Conservation (phyloP, 2,329 filamentous ascomycete genomes). For the Ophiostoma ips region DNA sequence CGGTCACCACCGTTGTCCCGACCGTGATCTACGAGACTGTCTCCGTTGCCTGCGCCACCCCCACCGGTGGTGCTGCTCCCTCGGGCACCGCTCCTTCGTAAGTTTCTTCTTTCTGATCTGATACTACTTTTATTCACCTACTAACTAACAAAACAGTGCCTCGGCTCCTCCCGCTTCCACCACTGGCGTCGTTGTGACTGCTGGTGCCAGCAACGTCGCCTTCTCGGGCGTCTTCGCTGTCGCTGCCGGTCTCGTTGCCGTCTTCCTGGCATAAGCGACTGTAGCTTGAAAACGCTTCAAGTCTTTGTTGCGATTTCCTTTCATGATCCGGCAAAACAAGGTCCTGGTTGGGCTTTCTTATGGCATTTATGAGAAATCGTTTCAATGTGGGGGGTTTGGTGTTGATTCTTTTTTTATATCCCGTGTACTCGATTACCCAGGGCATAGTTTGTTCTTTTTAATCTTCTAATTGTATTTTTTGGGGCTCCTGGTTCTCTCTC, state of each 20-base stretch:
- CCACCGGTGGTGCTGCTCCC: conserved; percentile 13
- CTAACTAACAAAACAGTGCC: conserved; percentile 11
- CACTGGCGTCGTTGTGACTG: conserved; percentile 28
- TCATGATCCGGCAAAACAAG: conserved; percentile 24
- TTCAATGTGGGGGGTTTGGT: conserved; percentile 16
- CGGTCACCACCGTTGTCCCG: conserved; percentile 41
- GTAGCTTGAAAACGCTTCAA: not conserved
- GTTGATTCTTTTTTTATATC: conserved; percentile 18
- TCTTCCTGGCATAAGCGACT: conserved; percentile 37
- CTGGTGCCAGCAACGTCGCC: conserved; percentile 37
- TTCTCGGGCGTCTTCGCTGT: conserved; percentile 42
- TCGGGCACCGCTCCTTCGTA: conserved; percentile 20
- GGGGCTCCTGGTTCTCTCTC: conserved; percentile 7
- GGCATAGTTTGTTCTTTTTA: conserved; percentile 21
- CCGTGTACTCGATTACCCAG: conserved; percentile 7
- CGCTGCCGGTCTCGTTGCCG: conserved; percentile 38
- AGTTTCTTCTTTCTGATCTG: conserved; percentile 15
- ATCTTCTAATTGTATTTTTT: conserved; percentile 32
- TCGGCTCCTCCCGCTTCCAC: not conserved
- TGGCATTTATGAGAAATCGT: conserved; percentile 18
- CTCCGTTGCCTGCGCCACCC: conserved; percentile 26
- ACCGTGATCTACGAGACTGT: conserved; percentile 39
- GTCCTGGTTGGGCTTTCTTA: conserved; percentile 25
- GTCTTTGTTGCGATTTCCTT: conserved; percentile 2
- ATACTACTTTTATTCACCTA: not conserved